phyloP scores from a whole-genome alignment of 805 yeast genomes.

The Maudiozyma serrabonitensis region DNA sequence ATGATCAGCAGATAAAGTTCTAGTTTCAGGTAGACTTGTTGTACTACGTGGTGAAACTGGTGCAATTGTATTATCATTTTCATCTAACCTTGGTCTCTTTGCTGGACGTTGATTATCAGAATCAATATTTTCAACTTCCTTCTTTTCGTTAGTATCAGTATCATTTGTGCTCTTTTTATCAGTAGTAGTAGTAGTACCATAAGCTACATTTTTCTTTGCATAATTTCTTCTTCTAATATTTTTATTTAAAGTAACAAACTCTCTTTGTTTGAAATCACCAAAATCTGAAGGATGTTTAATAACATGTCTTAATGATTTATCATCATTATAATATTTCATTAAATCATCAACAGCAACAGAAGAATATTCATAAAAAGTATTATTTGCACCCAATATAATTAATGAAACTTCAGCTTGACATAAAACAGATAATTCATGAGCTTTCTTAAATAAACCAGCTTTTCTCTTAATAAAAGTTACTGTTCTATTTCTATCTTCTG shows the following conservation, averaged over 20 bases:
- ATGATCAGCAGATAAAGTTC: not conserved
- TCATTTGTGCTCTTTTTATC: not conserved
- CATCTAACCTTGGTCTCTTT: not conserved
- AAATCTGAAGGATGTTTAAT: slow-evolving; percentile 43
- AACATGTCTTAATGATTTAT: slow-evolving; percentile 6
- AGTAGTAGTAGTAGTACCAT: not conserved
- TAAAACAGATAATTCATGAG: slow-evolving; percentile 59
- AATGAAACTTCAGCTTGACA: slow-evolving; percentile 93
- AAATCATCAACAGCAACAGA: slow-evolving; percentile 54
- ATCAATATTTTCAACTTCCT: not conserved
- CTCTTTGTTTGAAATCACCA: slow-evolving; percentile 43
- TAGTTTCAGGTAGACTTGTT: not conserved
- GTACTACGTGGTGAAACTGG: not conserved
- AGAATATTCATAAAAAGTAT: slow-evolving; percentile 76
- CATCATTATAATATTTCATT: slow-evolving; percentile 31
- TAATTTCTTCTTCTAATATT: slow-evolving; percentile 2
- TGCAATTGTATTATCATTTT: not conserved
- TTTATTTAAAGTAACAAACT: slow-evolving; percentile 5
- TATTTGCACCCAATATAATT: slow-evolving; percentile 72
- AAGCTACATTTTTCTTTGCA: not conserved
- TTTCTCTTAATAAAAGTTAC: slow-evolving; percentile 84
- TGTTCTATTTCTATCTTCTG: slow-evolving; percentile 68
- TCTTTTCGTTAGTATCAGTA: not conserved
- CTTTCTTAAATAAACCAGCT: slow-evolving; percentile 78
- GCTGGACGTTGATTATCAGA: not conserved